phyloP scores from a whole-genome alignment of 2,329 filamentous ascomycete species.

The Neodidymelliopsis sp. region DNA sequence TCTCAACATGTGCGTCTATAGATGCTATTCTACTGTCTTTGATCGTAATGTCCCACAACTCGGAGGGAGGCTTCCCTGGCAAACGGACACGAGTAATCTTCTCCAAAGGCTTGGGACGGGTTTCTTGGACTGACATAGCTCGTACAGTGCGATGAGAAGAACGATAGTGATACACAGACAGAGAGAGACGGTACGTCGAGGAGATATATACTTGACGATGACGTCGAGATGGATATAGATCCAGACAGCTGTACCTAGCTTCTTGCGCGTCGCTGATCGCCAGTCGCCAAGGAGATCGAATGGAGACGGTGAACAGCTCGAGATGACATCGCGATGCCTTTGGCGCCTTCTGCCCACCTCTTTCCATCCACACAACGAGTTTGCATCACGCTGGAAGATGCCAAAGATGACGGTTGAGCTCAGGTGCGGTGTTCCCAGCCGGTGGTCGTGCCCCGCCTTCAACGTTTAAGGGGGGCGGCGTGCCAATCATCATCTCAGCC shows the following conservation, averaged over 20 bases:
- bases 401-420: slow-evolving; percentile 10
- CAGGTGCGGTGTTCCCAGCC: slow-evolving; percentile 19
- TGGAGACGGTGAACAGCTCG: slow-evolving; percentile 12
- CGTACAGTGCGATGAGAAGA: background rate
- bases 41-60: slow-evolving; percentile 50
- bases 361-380: background rate
- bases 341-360: slow-evolving; percentile 2
- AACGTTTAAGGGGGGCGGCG: slow-evolving; percentile 19
- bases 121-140: background rate
- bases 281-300: slow-evolving; percentile 19
- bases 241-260: slow-evolving; percentile 11
- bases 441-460: slow-evolving; percentile 17
- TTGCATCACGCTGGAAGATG: slow-evolving; percentile 13
- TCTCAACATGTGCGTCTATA: slow-evolving; percentile 39
- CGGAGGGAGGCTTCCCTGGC: slow-evolving; percentile 37
- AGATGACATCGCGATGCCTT: background rate
- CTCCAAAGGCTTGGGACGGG: slow-evolving; percentile 17
- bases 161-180: background rate
- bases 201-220: slow-evolving; percentile 17
- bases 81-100: slow-evolving; percentile 47
- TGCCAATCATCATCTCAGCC: slow-evolving; percentile 22
- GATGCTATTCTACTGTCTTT: slow-evolving; percentile 43
- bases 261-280: slow-evolving; percentile 16
- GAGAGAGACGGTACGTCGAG: background rate
- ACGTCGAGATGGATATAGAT: slow-evolving; percentile 19